phyloP scores from a whole-genome alignment of 352 stramenopile species.

The Phytophthora cajani region DNA sequence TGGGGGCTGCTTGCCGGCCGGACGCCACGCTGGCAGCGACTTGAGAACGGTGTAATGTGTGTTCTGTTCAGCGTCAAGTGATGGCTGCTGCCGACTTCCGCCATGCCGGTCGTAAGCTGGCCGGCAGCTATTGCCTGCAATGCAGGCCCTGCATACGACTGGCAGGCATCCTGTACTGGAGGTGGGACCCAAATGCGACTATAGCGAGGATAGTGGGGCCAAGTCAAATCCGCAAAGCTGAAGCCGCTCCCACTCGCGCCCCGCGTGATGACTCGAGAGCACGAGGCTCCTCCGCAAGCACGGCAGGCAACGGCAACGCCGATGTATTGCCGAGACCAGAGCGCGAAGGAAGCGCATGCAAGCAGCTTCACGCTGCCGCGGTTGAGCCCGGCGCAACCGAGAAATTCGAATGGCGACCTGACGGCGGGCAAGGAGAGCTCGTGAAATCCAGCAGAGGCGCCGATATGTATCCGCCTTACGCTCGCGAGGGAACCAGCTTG shows the following conservation, averaged over 20 bases:
- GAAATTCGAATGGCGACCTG: slow-evolving; percentile 39
- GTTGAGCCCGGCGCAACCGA: neutral
- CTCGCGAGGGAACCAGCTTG: slow-evolving; percentile 28
- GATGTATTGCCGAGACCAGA: neutral
- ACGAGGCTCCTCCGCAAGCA: neutral
- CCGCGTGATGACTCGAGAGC: neutral
- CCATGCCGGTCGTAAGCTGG: neutral
- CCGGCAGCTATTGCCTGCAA: slow-evolving; percentile 1
- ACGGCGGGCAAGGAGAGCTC: slow-evolving; percentile 21
- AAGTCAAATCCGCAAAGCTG: slow-evolving; percentile 26
- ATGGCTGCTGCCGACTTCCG: neutral
- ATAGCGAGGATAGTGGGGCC: slow-evolving; percentile 34
- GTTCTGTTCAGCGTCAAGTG: neutral
- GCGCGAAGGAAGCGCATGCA: neutral
- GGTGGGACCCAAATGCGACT: slow-evolving; percentile 34
- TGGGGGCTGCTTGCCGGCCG: neutral
- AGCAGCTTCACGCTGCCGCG: neutral
- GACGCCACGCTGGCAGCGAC: neutral
- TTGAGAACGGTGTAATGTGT: neutral
- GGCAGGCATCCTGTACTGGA: neutral
- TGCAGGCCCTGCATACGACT: slow-evolving; percentile 29
- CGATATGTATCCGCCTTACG: slow-evolving; percentile 13
- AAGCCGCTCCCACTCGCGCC: slow-evolving; percentile 17
- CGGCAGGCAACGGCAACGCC: neutral
- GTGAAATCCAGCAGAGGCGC: slow-evolving; percentile 25